Evolutionary conservation across 2,329 filamentous ascomycete genomes (phyloP), one percentile per base, ranked within the genome.

Genomic region (Penicillium palitans): DNA sequence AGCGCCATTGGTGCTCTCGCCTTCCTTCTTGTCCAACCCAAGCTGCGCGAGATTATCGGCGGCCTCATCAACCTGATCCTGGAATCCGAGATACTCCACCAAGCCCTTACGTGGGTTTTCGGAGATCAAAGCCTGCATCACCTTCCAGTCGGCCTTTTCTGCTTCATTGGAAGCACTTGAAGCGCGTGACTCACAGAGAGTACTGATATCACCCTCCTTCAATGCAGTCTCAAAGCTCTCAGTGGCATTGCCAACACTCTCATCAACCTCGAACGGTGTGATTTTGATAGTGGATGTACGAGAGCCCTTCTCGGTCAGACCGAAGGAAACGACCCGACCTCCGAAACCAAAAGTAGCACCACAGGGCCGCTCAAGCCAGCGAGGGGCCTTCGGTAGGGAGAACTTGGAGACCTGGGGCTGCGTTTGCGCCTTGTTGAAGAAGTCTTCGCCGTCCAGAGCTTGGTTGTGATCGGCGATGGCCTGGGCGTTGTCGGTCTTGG

Each of bases 261-360:
- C 89, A 73, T 99, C 95, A 6, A 93, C 87, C 29, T 91, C 90
- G 71, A 96, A 97, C n/a, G 87, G 87, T 0, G 90, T 90, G 57
- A 99, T 93, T 64, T 85, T 83, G 48, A 99, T 82, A 72, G 89
- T 92, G 9, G 93, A 97, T 55, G 81, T 79, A 61, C 79, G 84
- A 62, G 91, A 88, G 5, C 86, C 87, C 35, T 87, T 75, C 48
- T 85, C 83, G 1, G 80, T 71, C 48, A 85, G 74, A 42, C 81
- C 80, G 58, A 85, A 79, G 83, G 76, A 97, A 87, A 98, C 86
- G 24, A 99, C 81, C 74, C 96, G 96, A 53, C 96, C 95, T 55
- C 95, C 95, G 72, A 98, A 99, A 0, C 92, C 95, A 77, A 99
- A 99, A 0, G 92, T 90, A 17, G 89, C 93, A 68, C 91, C 91